These are phyloP conservation scores for Ramaria rubella DNA, from an alignment of 768 basidiomycete species.

Conservation along the genomic window DNA sequence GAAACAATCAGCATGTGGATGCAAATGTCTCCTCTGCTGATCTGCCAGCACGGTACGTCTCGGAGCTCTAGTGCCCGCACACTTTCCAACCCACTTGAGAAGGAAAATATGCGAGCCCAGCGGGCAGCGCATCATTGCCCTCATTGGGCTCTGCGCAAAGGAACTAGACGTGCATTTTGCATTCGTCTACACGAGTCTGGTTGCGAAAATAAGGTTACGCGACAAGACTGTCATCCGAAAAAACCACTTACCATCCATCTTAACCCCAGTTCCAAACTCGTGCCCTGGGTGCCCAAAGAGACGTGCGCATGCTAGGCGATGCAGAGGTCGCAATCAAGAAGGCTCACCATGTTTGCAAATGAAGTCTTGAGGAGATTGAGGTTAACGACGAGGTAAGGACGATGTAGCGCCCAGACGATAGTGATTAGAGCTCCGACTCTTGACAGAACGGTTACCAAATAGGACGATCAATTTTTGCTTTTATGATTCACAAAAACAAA, in stretches of 20 bases:
- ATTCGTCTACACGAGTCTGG: constrained; percentile 26
- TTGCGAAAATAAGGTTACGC: constrained; percentile 32
- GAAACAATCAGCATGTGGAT: constrained; percentile 15
- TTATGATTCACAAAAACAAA: neutral
- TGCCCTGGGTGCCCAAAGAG: constrained; percentile 16
- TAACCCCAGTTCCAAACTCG: constrained; percentile 12
- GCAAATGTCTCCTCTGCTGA: constrained; percentile 5
- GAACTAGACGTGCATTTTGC: constrained; percentile 41
- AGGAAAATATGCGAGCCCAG: constrained; percentile 33
- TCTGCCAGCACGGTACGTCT: constrained; percentile 31
- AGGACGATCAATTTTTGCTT: neutral
- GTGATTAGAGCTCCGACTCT: too few species aligned
- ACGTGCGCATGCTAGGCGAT: constrained; percentile 30
- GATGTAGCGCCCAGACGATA: too few species aligned
- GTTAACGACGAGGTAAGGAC: too few species aligned
- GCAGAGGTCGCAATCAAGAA: constrained; percentile 28
- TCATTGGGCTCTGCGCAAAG: constrained; percentile 40
- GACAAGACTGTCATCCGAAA: constrained; percentile 22
- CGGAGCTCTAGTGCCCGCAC: constrained; percentile 48
- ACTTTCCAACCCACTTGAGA: constrained; percentile 15
- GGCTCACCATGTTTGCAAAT: constrained; percentile 52
- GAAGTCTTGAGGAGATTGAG: constrained; percentile 22
- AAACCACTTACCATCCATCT: constrained; percentile 25
- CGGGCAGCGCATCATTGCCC: constrained; percentile 21
- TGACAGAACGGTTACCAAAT: neutral